Base-by-base conservation (phyloP, 2,329 filamentous ascomycete species). In the Fusarium pseudocircinatum region DNA sequence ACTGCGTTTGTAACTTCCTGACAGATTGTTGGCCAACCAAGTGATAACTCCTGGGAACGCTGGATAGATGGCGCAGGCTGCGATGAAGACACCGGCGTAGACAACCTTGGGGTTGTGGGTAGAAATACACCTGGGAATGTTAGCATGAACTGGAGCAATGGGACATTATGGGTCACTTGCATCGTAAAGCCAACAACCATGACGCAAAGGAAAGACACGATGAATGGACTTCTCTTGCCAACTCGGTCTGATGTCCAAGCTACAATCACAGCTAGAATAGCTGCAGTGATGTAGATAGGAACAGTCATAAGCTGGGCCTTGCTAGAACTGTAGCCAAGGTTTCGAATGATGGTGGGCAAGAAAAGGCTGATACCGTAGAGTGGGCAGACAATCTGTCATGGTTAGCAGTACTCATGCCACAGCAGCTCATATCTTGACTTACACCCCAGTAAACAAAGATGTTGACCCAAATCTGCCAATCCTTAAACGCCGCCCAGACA, bases 21-120 rank as follows among this genome's bases (percentile, higher is more conserved):
- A 90, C 16, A 93, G 86, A 68, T 97, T 97, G 80, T 96, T 97
- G 39, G 89, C 88, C 1, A 91, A 84, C 94, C 94, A 97, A 1
- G 92, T 87, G 57, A 97, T 92, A 2, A 92, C 92, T 60, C 95
- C 95, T 0, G 93, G 85, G 64, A 96, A 93, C 34, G 89, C 91
- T 0, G 94, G 93, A 74, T 96, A 96, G 63, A 96, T 95, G 5
- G 93, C 92, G 64, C 94, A 87, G 0, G 94, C 92, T 0, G 90
- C 92, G 1, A 97, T 84, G 81, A 95, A 97, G 0, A 92, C 91
- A 0, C 92, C 94, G 0, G 89, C 92, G 74, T 97, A 97, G 16
- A 90, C 85, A 1, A 90, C 90, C 2, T 84, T 85, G 3, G 90
- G 85, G 63, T 91, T 90, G 7, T 77, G 74, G 65, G 87, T 88